Evolutionary conservation across 2,329 filamentous ascomycete genomes (phyloP).

Genomic region (Aspergillus chevalieri): DNA sequence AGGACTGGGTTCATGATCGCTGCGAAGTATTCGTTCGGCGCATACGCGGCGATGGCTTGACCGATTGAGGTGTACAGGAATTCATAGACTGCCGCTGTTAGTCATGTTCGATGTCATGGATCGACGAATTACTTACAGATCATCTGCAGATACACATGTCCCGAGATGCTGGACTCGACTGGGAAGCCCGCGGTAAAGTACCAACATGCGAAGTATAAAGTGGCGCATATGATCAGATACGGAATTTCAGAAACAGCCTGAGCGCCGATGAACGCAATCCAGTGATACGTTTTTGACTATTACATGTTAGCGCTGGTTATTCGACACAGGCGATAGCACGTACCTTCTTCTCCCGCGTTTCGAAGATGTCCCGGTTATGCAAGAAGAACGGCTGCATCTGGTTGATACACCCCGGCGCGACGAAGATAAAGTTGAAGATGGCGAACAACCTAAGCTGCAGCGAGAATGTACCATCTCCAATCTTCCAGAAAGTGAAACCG

Average conservation of each 20-base stretch:
- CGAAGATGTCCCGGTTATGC: slow-evolving; percentile 52
- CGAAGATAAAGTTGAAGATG: slow-evolving; percentile 59
- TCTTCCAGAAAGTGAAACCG: slow-evolving; percentile 57
- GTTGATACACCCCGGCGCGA: slow-evolving; percentile 53
- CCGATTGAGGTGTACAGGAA: slow-evolving; percentile 41
- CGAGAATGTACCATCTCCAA: slow-evolving; percentile 47
- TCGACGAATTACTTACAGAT: slow-evolving; percentile 21
- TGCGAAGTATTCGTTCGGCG: slow-evolving; percentile 56
- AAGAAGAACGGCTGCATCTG: slow-evolving; percentile 57
- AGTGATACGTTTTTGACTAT: slow-evolving; percentile 53
- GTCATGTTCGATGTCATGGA: background rate
- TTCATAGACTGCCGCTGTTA: slow-evolving; percentile 31
- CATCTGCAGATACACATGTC: slow-evolving; percentile 37
- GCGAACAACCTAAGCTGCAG: slow-evolving; percentile 54
- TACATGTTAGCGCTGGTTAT: background rate
- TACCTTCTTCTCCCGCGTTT: slow-evolving; percentile 53
- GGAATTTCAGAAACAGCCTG: slow-evolving; percentile 46
- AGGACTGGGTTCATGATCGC: slow-evolving; percentile 53
- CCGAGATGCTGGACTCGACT: slow-evolving; percentile 23
- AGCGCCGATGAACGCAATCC: slow-evolving; percentile 54
- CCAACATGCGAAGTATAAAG: slow-evolving; percentile 49
- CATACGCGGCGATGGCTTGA: slow-evolving; percentile 53
- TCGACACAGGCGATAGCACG: background rate
- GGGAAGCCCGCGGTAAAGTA: slow-evolving; percentile 52
- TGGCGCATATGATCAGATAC: slow-evolving; percentile 41